Base-by-base conservation (phyloP, 1,284 basidiomycete genomes). In the Volvariella surrecta region DNA sequence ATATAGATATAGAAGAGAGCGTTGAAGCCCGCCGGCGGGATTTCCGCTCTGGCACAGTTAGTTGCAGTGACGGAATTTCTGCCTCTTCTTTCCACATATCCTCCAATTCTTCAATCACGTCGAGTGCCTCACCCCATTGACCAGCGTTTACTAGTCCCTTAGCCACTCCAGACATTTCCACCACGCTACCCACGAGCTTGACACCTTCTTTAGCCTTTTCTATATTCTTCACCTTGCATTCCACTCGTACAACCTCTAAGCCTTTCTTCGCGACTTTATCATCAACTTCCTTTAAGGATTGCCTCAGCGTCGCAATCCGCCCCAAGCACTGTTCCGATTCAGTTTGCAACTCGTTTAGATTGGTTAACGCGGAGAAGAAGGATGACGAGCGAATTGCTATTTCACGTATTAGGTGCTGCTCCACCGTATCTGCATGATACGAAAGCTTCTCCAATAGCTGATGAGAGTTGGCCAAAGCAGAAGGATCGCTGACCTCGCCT, bases 331-430 rank as follows among this genome's bases (percentile, higher is more conserved):
- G 78, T 28, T 83, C 75, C 0, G 91, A 93, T 58, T 97, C 91
- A 3, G 86, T 79, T 55, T 92, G 89, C 3, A 99, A 76, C 50
- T 92, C 86, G 56, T 97, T 89, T 9, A 99, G 71, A 59, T 98
- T 98, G 7, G 90, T 81, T 17, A 99, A 76, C 1, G 95, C 96
- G 1, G 93, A 88, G 58, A 99, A 99, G 75, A 99, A 99, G 2
- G 91, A 92, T 0, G 89, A 79, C 0, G 91, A 91, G 3, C 94
- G 85, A 8, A 86, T 67, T 4, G 89, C 87, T 44, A 99, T 96
- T 63, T 98, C 95, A 52, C 83, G 82, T 11, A 96, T 80, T 43
- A 99, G 84, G 58, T 99, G 94, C 50, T 93, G 83, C 57, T 99
- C 95, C 48, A 99, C 79, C 1, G 89, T 88, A 59, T 98, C 96